phyloP scores from a whole-genome alignment of 768 basidiomycete genomes.

The Kwoniella bestiolae region DNA sequence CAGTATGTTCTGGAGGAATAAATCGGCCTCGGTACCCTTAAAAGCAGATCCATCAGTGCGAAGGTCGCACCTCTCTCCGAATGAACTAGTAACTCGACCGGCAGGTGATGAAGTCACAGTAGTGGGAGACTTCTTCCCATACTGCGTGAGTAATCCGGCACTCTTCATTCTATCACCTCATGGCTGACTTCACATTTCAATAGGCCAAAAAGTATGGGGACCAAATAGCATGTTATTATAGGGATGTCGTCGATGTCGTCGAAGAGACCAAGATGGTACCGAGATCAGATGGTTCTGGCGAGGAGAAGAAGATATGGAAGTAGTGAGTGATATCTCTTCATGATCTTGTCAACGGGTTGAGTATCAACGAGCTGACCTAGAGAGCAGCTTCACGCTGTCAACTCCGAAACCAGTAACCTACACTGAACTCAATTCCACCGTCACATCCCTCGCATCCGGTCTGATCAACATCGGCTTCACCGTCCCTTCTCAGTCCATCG shows the following conservation, averaged over 20 bases:
- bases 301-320: constrained; percentile 56
- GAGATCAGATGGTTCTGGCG: constrained; percentile 43
- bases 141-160: constrained; percentile 45
- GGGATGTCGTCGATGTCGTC: constrained; percentile 51
- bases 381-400: constrained; percentile 54
- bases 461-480: constrained; percentile 43
- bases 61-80: constrained; percentile 44
- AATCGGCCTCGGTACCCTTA: constrained; percentile 41
- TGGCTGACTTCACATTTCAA: background rate
- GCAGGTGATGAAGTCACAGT: constrained; percentile 43
- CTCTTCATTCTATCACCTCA: no score
- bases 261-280: constrained; percentile 54
- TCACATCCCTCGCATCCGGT: constrained; percentile 41
- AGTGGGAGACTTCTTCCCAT: constrained; percentile 50
- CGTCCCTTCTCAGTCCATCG: constrained; percentile 20
- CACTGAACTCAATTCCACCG: constrained; percentile 35
- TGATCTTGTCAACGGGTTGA: no score
- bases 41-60: constrained; percentile 45
- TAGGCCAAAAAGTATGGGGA: constrained; percentile 52
- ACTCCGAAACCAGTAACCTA: constrained; percentile 51
- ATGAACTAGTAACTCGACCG: constrained; percentile 48
- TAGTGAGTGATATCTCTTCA: constrained; percentile 53
- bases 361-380: constrained; percentile 1
- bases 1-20: constrained; percentile 18
- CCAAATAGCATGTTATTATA: constrained; percentile 41